Conservation (phyloP, 2,329 filamentous ascomycete genomes). For the Ascomycota sp. region DNA sequence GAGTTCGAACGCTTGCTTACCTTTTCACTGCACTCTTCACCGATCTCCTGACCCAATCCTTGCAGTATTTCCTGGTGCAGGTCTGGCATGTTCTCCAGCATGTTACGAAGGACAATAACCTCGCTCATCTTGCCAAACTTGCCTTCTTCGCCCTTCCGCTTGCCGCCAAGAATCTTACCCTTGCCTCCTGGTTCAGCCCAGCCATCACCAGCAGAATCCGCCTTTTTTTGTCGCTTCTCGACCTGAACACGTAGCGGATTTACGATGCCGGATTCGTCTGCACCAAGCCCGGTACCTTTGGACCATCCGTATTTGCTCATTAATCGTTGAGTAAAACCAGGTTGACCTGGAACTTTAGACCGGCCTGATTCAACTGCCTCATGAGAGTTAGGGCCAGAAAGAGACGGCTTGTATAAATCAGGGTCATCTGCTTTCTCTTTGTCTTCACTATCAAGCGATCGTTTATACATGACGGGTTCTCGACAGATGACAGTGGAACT, state of each 20-base stretch:
- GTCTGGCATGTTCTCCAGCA: slow-evolving; percentile 67
- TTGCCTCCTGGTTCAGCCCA: slow-evolving; percentile 49
- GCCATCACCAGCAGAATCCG: slow-evolving; percentile 61
- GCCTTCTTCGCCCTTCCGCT: slow-evolving; percentile 24
- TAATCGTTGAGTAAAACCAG: slow-evolving; percentile 68
- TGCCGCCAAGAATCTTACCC: slow-evolving; percentile 66
- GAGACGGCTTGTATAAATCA: slow-evolving; percentile 20
- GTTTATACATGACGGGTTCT: slow-evolving; percentile 53
- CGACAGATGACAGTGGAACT: slow-evolving; percentile 48
- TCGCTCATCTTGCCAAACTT: slow-evolving; percentile 58
- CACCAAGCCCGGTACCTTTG: slow-evolving; percentile 72
- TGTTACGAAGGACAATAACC: slow-evolving; percentile 64
- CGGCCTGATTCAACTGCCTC: slow-evolving; percentile 18
- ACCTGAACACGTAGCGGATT: slow-evolving; percentile 67
- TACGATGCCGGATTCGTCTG: slow-evolving; percentile 61
- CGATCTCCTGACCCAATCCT: slow-evolving; percentile 78
- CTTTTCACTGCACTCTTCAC: slow-evolving; percentile 76
- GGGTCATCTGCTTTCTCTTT: slow-evolving; percentile 12
- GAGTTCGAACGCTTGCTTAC: no score
- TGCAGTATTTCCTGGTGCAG: slow-evolving; percentile 57
- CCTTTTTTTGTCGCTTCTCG: slow-evolving; percentile 65
- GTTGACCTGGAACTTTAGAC: slow-evolving; percentile 55
- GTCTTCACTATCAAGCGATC: slow-evolving; percentile 13
- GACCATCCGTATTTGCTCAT: slow-evolving; percentile 92
- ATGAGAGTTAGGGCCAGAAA: slow-evolving; percentile 23